Conservation (phyloP, 352 stramenopile species). For the Pythium biforme region DNA sequence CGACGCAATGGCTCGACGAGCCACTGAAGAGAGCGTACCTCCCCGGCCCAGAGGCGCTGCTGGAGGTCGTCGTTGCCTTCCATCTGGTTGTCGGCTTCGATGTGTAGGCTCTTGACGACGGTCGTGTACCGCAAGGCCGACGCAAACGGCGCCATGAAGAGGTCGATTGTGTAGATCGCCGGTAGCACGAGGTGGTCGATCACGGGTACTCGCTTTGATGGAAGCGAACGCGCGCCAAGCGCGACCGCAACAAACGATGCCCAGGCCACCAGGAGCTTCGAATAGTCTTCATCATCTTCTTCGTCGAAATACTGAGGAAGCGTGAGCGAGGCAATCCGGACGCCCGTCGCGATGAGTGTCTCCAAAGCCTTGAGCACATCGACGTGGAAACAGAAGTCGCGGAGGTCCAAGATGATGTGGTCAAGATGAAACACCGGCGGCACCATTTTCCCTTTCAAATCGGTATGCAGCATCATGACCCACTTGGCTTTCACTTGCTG, state of each 20-base stretch:
- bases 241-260: not conserved
- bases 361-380: not conserved
- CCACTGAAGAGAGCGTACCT: not conserved
- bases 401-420: not conserved
- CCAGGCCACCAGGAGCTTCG: not conserved
- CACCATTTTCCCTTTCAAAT: not conserved
- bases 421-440: slow-evolving; percentile 4
- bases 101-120: not conserved
- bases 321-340: not conserved
- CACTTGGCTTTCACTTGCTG: not conserved
- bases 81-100: not conserved
- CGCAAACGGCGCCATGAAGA: not conserved
- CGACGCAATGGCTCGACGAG: not conserved
- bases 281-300: not conserved
- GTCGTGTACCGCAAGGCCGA: not conserved
- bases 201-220: not conserved
- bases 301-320: not conserved
- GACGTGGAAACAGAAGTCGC: not conserved
- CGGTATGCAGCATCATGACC: not conserved
- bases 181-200: not conserved
- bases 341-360: not conserved
- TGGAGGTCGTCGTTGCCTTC: not conserved
- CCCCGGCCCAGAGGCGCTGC: not conserved
- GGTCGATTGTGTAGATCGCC: not conserved
- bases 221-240: not conserved